Evolutionary conservation across 345 rosid genomes (phyloP).

Genomic region (Lepidium didymum): DNA sequence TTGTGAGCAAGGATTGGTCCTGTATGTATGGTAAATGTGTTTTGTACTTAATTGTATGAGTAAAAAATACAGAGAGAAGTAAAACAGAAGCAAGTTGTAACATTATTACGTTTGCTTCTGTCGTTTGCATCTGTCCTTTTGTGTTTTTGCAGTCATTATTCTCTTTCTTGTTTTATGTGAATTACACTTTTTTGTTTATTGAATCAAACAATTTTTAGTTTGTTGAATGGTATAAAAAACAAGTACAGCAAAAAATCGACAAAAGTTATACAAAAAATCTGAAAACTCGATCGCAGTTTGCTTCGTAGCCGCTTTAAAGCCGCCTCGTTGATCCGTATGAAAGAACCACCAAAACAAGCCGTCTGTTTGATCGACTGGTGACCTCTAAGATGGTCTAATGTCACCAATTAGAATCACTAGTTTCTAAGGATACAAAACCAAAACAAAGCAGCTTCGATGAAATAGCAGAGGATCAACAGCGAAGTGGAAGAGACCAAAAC

Average conservation of each 20-base stretch:
- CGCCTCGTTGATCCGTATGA: not conserved
- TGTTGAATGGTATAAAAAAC: too few species aligned
- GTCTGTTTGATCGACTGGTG: not conserved
- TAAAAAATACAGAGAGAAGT: not conserved
- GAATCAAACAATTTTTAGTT: too few species aligned
- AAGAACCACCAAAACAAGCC: not conserved
- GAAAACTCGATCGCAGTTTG: too few species aligned
- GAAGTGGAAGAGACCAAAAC: not conserved
- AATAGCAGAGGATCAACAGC: not conserved
- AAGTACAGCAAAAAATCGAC: too few species aligned
- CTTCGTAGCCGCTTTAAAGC: not conserved
- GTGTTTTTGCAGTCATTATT: conserved; percentile 5
- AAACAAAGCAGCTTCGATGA: not conserved
- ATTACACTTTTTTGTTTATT: too few species aligned
- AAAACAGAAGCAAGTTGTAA: not conserved
- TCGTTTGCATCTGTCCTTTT: conserved; percentile 11
- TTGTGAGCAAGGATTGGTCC: not conserved
- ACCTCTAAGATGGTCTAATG: not conserved
- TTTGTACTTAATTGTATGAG: not conserved
- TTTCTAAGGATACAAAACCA: not conserved
- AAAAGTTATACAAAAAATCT: too few species aligned
- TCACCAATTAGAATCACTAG: not conserved
- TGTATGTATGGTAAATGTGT: not conserved
- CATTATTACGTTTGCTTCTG: conserved; percentile 7
- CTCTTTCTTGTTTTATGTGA: not conserved